Percentiles rank a stretch among this genome's conserved stretches.
phyloP scores from a whole-genome alignment of 208 protist genomes.

The Leishmania martiniquensis region DNA sequence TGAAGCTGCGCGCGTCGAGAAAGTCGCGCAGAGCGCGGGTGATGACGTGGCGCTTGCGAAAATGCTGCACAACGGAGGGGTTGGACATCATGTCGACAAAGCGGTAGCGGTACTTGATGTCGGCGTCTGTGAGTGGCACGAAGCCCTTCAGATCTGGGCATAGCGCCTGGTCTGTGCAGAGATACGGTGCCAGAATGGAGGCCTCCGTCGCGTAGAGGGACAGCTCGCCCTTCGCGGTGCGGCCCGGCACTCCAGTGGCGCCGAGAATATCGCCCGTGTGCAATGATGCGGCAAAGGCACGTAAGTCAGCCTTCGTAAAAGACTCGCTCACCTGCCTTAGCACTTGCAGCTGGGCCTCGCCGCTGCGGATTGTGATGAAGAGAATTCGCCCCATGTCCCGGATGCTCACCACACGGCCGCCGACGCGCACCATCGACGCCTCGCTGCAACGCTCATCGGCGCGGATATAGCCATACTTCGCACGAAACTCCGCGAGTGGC shows the following conservation, averaged over 20 bases:
- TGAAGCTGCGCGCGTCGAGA: constrained; percentile 74
- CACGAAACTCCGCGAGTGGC: constrained; percentile 50
- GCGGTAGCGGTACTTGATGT: constrained; percentile 88
- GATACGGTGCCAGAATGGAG: constrained; percentile 78
- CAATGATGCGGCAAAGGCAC: constrained; percentile 46
- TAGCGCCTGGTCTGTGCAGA: constrained; percentile 83
- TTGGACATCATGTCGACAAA: constrained; percentile 92
- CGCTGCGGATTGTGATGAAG: constrained; percentile 77
- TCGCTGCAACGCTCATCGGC: constrained; percentile 8
- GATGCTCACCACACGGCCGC: constrained; percentile 69
- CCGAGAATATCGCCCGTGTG: constrained; percentile 89
- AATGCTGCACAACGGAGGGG: constrained; percentile 41
- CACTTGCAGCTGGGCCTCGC: constrained; percentile 72
- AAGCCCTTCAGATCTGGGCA: constrained; percentile 81
- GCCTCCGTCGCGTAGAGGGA: constrained; percentile 66
- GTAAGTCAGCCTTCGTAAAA: constrained; percentile 59
- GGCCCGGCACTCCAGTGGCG: constrained; percentile 68
- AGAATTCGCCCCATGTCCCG: constrained; percentile 88
- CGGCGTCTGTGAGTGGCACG: constrained; percentile 63
- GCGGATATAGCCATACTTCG: constrained; percentile 42
- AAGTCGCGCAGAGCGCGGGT: constrained; percentile 71
- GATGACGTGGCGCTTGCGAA: constrained; percentile 68
- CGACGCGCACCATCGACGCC: constrained; percentile 54
- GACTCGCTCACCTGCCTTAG: constrained; percentile 55
- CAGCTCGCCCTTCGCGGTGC: constrained; percentile 86